Evolutionary conservation across 345 rosid species (phyloP).

Genomic region (Chamaenerion angustifolium): DNA sequence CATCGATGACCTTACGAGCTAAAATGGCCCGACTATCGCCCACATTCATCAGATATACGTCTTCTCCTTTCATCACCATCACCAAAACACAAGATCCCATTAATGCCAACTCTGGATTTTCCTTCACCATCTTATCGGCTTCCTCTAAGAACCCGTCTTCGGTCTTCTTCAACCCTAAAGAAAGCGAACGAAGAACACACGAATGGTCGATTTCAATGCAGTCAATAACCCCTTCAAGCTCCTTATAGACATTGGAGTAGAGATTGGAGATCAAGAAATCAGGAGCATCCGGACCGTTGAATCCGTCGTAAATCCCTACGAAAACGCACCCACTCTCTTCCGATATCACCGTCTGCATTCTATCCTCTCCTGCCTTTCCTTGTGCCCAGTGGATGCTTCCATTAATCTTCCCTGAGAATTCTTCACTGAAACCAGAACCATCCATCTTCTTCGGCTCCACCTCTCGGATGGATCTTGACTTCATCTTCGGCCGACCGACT

Average conservation of each 20-base stretch:
- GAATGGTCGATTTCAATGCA: slow-evolving; percentile 23
- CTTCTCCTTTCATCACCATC: slow-evolving; percentile 86
- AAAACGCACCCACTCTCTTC: slow-evolving; percentile 82
- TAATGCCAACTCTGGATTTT: slow-evolving; percentile 74
- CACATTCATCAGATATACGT: slow-evolving; percentile 79
- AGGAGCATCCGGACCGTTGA: slow-evolving; percentile 90
- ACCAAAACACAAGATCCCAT: slow-evolving; percentile 97
- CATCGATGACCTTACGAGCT: slow-evolving; percentile 21
- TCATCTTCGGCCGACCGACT: too few species aligned
- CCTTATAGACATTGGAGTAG: slow-evolving; percentile 52
- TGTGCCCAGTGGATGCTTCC: slow-evolving; percentile 89
- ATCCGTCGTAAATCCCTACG: slow-evolving; percentile 90
- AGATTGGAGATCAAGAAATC: slow-evolving; percentile 61
- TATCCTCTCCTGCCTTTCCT: slow-evolving; percentile 96
- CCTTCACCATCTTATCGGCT: slow-evolving; percentile 53
- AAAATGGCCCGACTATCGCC: slow-evolving; percentile 87
- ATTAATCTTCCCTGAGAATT: slow-evolving; percentile 24
- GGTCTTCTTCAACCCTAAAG: slow-evolving; percentile 51
- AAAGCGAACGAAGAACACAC: slow-evolving; percentile 55
- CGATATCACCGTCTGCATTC: slow-evolving; percentile 73
- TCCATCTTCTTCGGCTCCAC: slow-evolving; percentile 2
- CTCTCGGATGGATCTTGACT: too few species aligned
- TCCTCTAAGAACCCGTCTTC: slow-evolving; percentile 57
- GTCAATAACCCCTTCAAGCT: slow-evolving; percentile 20
- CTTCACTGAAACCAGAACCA: slow-evolving; percentile 1